Evolutionary conservation across 129 eudicot genomes (phyloP), one percentile per base, ranked within the genome.

Genomic region (Ambrosia artemisiifolia): DNA sequence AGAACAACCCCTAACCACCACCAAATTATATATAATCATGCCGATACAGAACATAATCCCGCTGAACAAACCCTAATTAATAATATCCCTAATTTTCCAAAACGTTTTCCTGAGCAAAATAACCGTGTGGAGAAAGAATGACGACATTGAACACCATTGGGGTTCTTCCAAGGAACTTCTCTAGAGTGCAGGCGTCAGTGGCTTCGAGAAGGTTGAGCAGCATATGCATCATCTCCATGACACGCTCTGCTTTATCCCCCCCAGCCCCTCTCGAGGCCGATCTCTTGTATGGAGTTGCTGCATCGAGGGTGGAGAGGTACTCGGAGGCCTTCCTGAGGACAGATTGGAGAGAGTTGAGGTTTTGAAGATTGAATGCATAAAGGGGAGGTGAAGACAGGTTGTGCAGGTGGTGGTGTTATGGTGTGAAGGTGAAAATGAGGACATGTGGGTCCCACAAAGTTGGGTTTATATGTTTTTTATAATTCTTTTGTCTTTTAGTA

Each of bases 131-230:
- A 1, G 99, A 95, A 60, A 95, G 99, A 63, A 95, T 95, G 47
- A 95, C 99, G 11, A 95, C 99, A 55, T 95, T 91, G 90, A 95
- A 95, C 12, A 88, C 97, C 97, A 88, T 87, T 0, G 99, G 99
- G 43, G 91, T 88, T 73, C 87, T 83, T 14, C 99, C 97, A 18
- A 95, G 88, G 57, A 95, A 95, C 34, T 61, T 95, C 87, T 95
- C 90, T 4, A 95, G 96, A 47, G 99, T 95, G 71, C 84, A 72
- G 2, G 99, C 86, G 34, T 90, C 97, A n/a, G 99, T 97, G 57
- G 99, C 99, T 69, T 95, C 97, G 0, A 95, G 89, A 70, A 90
- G 99, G 69, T 90, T 97, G 3, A 95, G 66, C 24, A 95, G 95
- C 91, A 91, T 82, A 7, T 82, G 85, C 66, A 91, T 83, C 97